Conservation (phyloP, 176 grass and related monocot genomes). For the Carex parvula region DNA sequence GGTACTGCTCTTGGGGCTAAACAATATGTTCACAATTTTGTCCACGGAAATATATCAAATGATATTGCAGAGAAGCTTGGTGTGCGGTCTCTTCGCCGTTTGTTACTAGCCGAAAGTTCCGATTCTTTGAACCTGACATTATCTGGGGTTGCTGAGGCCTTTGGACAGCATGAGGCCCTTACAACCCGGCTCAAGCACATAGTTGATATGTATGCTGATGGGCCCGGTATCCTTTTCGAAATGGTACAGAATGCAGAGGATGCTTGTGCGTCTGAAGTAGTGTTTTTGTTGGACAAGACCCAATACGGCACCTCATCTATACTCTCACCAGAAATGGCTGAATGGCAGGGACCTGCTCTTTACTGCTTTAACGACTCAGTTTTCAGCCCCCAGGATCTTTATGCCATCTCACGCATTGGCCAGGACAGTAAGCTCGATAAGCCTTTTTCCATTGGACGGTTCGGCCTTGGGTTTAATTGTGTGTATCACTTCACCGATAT, state of each 20-base stretch:
- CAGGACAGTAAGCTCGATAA: slow-evolving; percentile 99
- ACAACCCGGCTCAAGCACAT: slow-evolving; percentile 94
- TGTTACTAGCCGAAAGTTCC: slow-evolving; percentile 96
- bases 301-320: slow-evolving; percentile 93
- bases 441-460: slow-evolving; percentile 93
- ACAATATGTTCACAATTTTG: slow-evolving; percentile 86
- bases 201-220: slow-evolving; percentile 99
- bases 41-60: slow-evolving; percentile 95
- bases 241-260: slow-evolving; percentile 97
- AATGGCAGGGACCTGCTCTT: slow-evolving; percentile 97
- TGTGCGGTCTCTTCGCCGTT: slow-evolving; percentile 82
- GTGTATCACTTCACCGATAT: slow-evolving; percentile 99
- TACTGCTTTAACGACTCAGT: slow-evolving; percentile 95
- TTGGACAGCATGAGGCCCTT: slow-evolving; percentile 97
- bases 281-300: slow-evolving; percentile 95
- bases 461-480: slow-evolving; percentile 97
- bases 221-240: slow-evolving; percentile 96
- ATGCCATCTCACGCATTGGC: slow-evolving; percentile 93
- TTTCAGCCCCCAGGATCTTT: slow-evolving; percentile 95
- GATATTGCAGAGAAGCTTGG: slow-evolving; percentile 93
- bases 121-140: slow-evolving; percentile 98
- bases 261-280: slow-evolving; percentile 93
- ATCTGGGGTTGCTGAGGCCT: slow-evolving; percentile 93
- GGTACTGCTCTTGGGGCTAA: slow-evolving; percentile 45
- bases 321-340: slow-evolving; percentile 99